Conservation (phyloP, 179 eudicot genomes). For the Patellifolia procumbens region DNA sequence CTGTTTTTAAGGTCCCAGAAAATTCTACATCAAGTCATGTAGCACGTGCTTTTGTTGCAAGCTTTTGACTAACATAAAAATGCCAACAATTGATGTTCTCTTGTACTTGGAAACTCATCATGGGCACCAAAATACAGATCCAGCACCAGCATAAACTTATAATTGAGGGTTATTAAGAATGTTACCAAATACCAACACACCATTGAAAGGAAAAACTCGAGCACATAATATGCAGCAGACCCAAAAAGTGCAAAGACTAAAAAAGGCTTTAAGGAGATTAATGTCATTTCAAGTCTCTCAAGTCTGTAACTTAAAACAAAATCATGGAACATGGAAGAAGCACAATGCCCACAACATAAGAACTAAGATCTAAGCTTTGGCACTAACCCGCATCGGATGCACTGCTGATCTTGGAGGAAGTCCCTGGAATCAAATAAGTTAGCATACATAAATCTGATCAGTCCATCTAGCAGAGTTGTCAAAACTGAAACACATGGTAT, state of each 20-base stretch:
- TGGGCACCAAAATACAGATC: not conserved
- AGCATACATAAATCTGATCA: not conserved
- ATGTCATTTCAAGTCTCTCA: not conserved
- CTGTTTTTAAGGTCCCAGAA: not conserved
- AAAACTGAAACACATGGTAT: not conserved
- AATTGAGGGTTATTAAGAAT: not conserved
- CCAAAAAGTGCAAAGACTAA: not conserved
- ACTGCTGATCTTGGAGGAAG: slow-evolving; percentile 96
- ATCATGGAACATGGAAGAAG: not conserved
- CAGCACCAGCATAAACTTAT: not conserved
- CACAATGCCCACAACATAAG: no score
- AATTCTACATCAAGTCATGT: not conserved
- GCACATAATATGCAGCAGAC: not conserved
- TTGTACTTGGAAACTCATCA: not conserved
- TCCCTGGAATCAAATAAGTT: slow-evolving; percentile 49
- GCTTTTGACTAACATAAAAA: not conserved
- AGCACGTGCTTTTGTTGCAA: not conserved
- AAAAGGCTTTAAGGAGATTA: not conserved
- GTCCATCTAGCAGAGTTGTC: not conserved
- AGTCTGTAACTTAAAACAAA: not conserved
- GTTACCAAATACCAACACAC: not conserved
- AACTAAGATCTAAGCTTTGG: not conserved
- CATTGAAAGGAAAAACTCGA: not conserved
- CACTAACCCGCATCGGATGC: slow-evolving; percentile 98
- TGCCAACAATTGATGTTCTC: not conserved